A percentile compares a stretch with the other conserved stretches of the same genome.
Conservation (phyloP, 2,329 filamentous ascomycete species). For the Botrytis medusae region DNA sequence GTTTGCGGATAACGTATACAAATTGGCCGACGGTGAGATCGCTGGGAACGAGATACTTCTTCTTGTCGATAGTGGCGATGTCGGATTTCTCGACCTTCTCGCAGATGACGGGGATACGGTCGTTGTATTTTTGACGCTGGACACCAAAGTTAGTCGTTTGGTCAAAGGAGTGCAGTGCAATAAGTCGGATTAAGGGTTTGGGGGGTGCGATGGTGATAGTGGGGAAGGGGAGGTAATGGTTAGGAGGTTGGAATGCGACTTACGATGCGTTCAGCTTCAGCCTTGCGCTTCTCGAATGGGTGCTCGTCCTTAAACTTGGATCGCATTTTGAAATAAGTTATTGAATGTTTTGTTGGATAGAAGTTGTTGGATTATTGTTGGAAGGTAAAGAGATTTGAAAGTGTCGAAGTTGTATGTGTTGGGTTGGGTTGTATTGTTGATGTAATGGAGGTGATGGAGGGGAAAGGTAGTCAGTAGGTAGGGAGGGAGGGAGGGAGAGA, state of each 20-base stretch:
- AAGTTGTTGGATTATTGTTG: neutral
- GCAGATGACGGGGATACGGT: constrained; percentile 98
- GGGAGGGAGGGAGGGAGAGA: constrained; percentile 6
- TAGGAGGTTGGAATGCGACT: constrained; percentile 26
- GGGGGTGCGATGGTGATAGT: constrained; percentile 20
- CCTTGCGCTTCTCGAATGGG: constrained; percentile 99
- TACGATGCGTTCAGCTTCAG: constrained; percentile 81
- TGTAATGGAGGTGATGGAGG: constrained; percentile 18
- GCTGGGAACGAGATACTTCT: constrained; percentile 98
- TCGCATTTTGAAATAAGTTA: constrained; percentile 68
- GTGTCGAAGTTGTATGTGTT: neutral
- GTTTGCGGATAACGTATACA: constrained; percentile 99
- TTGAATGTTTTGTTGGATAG: constrained; percentile 20
- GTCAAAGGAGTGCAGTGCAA: constrained; percentile 6
- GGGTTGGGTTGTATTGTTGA: constrained; percentile 15
- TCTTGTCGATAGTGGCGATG: constrained; percentile 99
- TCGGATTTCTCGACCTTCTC: constrained; percentile 99
- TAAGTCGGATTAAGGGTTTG: constrained; percentile 19
- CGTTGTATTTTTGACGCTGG: constrained; percentile 89
- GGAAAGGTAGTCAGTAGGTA: neutral
- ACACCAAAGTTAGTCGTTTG: neutral
- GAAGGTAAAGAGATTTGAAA: neutral
- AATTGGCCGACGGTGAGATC: constrained; percentile 99
- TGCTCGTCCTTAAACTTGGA: constrained; percentile 99
- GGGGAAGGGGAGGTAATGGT: constrained; percentile 16